Conservation (phyloP, 2,329 filamentous ascomycete species). For the Apiospora rasikravindrae region DNA sequence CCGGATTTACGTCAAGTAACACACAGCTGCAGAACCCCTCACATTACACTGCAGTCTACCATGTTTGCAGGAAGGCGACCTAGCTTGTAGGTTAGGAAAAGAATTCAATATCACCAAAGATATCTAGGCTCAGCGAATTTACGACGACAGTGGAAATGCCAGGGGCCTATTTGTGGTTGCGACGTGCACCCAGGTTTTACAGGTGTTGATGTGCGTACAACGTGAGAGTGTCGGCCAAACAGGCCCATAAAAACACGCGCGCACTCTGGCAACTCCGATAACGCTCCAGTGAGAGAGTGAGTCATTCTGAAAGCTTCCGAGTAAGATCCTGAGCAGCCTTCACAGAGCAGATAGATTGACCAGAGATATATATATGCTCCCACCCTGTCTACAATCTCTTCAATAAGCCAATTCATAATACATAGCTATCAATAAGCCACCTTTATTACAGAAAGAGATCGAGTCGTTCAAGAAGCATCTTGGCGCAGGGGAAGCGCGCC, state of each 20-base stretch:
- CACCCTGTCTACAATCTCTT: neutral
- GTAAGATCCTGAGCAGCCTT: neutral
- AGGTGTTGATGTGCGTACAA: neutral
- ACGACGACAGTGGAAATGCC: neutral
- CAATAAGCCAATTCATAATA: neutral
- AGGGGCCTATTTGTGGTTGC: neutral
- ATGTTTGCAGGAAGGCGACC: too few species aligned
- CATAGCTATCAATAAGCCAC: neutral
- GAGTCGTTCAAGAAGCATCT: too few species aligned
- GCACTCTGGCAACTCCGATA: neutral
- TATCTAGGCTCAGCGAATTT: neutral
- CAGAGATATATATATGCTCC: neutral
- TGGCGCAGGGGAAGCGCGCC: conserved; percentile 38
- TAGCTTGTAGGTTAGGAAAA: neutral
- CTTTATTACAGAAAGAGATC: too few species aligned
- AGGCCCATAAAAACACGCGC: neutral
- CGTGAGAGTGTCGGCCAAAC: neutral
- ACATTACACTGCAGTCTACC: neutral
- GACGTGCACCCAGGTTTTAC: neutral
- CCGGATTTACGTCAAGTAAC: neutral
- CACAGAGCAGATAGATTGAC: neutral
- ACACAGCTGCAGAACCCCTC: neutral
- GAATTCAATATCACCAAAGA: neutral
- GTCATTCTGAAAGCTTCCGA: neutral
- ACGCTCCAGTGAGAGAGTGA: neutral